These are phyloP conservation scores for Ogataea hybrid DNA, from an alignment of 1,139 yeast genomes.

Conservation along the genomic window DNA sequence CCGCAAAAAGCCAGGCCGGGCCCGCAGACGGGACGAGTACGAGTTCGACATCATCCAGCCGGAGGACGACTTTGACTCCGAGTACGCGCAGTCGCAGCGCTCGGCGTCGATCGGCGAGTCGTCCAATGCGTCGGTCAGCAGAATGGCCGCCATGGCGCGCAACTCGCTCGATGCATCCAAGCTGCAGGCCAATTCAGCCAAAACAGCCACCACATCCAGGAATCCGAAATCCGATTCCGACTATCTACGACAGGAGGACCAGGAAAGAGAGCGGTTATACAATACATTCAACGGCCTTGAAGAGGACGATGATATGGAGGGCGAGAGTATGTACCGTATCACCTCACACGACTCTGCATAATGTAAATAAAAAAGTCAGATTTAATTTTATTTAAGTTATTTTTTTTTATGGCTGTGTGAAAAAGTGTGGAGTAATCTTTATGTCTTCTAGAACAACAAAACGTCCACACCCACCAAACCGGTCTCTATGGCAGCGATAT, in stretches of 20 bases:
- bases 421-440: constrained; percentile 4
- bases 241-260: constrained; percentile 28
- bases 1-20: constrained; percentile 42
- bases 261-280: constrained; percentile 42
- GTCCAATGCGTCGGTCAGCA: constrained; percentile 11
- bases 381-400: no score
- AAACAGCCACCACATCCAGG: constrained; percentile 2
- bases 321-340: constrained; percentile 23
- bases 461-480: background rate
- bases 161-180: constrained; percentile 25
- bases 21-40: constrained; percentile 71
- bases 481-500: constrained; percentile 20
- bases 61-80: constrained; percentile 46
- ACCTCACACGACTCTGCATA: constrained; percentile 18
- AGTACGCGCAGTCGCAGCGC: constrained; percentile 13
- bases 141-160: constrained; percentile 15
- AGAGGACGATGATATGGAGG: constrained; percentile 13
- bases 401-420: constrained; percentile 5
- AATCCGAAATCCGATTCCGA: constrained; percentile 7
- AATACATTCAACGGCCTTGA: constrained; percentile 39
- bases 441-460: constrained; percentile 9
- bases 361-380: constrained; percentile 1
- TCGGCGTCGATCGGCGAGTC: constrained; percentile 16
- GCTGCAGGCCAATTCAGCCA: constrained; percentile 6
- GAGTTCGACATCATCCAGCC: constrained; percentile 79